Evolutionary conservation across 1,139 yeast species (phyloP).

Genomic region (Protomyces gravidus): DNA sequence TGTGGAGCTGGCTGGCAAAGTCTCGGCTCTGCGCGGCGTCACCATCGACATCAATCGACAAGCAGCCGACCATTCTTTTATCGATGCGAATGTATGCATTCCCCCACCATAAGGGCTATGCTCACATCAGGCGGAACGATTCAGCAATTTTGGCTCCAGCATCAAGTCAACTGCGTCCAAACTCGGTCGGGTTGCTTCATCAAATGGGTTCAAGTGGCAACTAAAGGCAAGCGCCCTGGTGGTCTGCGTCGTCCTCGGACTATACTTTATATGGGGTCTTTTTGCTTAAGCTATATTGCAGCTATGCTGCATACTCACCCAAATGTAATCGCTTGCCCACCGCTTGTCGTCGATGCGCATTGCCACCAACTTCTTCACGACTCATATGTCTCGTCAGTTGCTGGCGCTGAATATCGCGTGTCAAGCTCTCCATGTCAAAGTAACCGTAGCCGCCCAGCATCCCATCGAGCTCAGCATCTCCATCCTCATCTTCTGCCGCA

Average conservation of each 20-base stretch:
- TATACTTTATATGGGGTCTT: constrained; percentile 51
- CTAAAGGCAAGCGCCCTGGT: constrained; percentile 17
- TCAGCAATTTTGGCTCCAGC: constrained; percentile 7
- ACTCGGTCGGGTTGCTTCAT: constrained; percentile 14
- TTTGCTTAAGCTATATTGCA: not conserved
- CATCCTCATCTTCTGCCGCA: constrained; percentile 37
- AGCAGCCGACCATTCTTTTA: constrained; percentile 54
- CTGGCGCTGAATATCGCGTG: constrained; percentile 31
- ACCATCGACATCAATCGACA: constrained; percentile 62
- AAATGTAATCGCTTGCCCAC: constrained; percentile 14
- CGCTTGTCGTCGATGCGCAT: constrained; percentile 24
- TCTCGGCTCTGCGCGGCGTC: constrained; percentile 56
- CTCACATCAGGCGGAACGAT: constrained; percentile 26
- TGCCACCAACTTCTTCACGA: constrained; percentile 20
- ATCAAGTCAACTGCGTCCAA: constrained; percentile 26
- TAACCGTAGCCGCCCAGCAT: constrained; percentile 78
- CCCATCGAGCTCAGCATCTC: constrained; percentile 40
- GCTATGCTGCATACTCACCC: constrained; percentile 18
- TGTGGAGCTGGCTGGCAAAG: constrained; percentile 56
- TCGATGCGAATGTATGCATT: constrained; percentile 43
- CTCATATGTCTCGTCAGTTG: constrained; percentile 6
- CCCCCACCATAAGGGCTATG: constrained; percentile 11
- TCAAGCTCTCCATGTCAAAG: constrained; percentile 66
- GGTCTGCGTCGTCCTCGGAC: constrained; percentile 43
- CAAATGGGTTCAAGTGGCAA: constrained; percentile 15